A percentile compares a stretch with the other conserved stretches of the same genome.
Conservation (phyloP, 495 filamentous ascomycete genomes). For the Penicillium lividum region DNA sequence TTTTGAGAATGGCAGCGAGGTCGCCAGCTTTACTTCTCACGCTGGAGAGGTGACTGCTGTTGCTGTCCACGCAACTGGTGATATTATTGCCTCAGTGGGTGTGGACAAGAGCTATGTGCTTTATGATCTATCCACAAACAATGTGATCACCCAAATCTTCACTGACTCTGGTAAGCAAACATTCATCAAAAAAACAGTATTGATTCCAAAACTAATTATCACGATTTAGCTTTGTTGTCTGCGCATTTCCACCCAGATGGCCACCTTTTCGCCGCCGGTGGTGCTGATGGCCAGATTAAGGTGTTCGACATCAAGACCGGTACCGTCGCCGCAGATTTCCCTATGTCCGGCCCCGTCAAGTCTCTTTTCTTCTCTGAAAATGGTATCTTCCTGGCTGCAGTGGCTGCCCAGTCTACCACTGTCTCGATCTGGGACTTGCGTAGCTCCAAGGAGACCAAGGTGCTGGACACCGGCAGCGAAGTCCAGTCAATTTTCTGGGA, state of each 20-base stretch:
- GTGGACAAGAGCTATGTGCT: conserved; percentile 91
- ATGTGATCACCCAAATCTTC: conserved; percentile 72
- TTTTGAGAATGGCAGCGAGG: conserved; percentile 66
- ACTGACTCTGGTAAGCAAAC: conserved; percentile 72
- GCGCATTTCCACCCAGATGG: conserved; percentile 94
- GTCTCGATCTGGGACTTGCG: conserved; percentile 90
- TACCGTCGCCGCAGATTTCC: conserved; percentile 67
- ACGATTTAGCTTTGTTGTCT: conserved; percentile 65
- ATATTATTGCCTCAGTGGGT: conserved; percentile 84
- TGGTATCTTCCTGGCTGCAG: conserved; percentile 89
- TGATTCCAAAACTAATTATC: conserved; percentile 3
- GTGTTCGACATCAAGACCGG: conserved; percentile 82
- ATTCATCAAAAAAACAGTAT: neutral
- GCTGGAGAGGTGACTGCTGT: conserved; percentile 77
- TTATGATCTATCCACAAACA: conserved; percentile 72
- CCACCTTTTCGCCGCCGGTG: conserved; percentile 85
- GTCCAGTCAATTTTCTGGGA: conserved; percentile 81
- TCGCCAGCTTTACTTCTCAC: conserved; percentile 69
- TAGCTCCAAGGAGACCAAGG: conserved; percentile 74
- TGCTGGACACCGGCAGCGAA: conserved; percentile 76
- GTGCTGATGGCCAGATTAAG: conserved; percentile 72
- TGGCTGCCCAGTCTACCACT: conserved; percentile 67
- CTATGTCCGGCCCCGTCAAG: conserved; percentile 65
- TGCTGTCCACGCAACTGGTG: conserved; percentile 78
- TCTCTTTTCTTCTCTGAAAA: conserved; percentile 91